Evolutionary conservation across 2,329 filamentous ascomycete species (phyloP), one percentile per base, ranked within the genome.

Genomic region (Trichoderma harzianum): DNA sequence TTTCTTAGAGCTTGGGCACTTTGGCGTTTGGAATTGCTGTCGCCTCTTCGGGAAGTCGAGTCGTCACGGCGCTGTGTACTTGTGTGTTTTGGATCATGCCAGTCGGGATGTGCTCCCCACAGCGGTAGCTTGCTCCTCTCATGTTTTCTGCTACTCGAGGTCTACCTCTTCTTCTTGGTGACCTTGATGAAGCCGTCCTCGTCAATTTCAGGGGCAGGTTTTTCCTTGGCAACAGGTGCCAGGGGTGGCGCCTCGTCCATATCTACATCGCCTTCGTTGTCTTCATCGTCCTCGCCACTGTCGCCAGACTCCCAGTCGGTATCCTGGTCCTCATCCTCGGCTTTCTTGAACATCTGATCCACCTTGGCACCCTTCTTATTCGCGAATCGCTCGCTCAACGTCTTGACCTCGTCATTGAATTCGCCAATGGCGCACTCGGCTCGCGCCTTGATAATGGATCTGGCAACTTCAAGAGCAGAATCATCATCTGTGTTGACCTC

Each of bases 401-500:
- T 84, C 74, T 90, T 86, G 68, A 94, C 88, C 73, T 87, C 87
- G n/a, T 84, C 84, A 18, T 84, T 84, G 74, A 92, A 91, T 71
- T 90, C 86, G 18, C 92, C 92, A 73, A 88, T 86, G 72, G 86
- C 84, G 77, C 90, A 90, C 78, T 92, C 87, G 72, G 85, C 84
- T 77, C 90, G 86, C 74, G 95, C 83, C 67, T 86, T 85, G 80
- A 97, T 83, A 72, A 98, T 93, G 76, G 90, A 86, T 72, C 86
- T 84, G 11, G 94, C 94, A 7, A 97, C 89, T 70, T 91, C 88
- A 68, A 88, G 90, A 39, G 91, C 92, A 62, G 91, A 95, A 76
- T 94, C 95, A 81, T 99, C 96, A 78, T 98, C 96, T 32, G 98
- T 89, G 71, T 93, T 91, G 70, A 96, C 92, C 78, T 97, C 94